These are phyloP conservation scores for Gelatoporia subvermispora DNA, from an alignment of 768 basidiomycete species.

Conservation along the genomic window DNA sequence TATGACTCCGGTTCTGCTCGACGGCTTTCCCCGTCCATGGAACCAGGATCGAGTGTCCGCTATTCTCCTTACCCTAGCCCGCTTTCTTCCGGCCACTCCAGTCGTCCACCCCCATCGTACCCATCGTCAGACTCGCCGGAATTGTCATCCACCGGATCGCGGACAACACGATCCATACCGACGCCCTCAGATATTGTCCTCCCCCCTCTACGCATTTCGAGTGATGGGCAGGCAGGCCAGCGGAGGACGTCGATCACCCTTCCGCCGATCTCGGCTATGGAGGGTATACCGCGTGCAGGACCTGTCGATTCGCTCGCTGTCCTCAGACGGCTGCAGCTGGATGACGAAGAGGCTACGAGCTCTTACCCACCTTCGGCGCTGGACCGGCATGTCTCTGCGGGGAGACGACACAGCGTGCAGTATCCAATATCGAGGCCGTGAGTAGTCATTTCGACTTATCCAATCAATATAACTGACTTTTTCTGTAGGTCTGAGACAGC, in stretches of 20 bases:
- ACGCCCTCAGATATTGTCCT: no score
- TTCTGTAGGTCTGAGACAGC: neutral
- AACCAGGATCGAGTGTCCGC: constrained; percentile 23
- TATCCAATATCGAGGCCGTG: constrained; percentile 5
- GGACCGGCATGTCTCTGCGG: constrained; percentile 1
- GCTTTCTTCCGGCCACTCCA: constrained; percentile 1
- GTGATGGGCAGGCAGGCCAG: no score
- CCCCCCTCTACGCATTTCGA: no score
- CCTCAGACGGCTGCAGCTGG: constrained; percentile 54
- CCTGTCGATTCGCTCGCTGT: constrained; percentile 61
- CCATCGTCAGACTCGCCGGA: constrained; percentile 18
- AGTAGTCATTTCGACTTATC: neutral
- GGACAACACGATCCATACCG: constrained; percentile 11
- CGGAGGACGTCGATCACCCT: constrained; percentile 12
- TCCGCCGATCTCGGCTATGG: constrained; percentile 42
- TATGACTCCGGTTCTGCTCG: constrained; percentile 17
- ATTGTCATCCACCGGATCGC: constrained; percentile 31
- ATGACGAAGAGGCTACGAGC: constrained; percentile 34
- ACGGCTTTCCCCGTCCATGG: constrained; percentile 28
- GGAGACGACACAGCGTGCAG: constrained; percentile 10
- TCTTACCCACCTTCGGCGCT: constrained; percentile 1
- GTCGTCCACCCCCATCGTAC: no score
- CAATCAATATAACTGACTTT: neutral
- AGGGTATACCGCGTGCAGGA: constrained; percentile 50
- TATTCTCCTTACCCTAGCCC: constrained; percentile 43